phyloP scores from a whole-genome alignment of 352 stramenopile species.

The Elongisporangium prolatum region DNA sequence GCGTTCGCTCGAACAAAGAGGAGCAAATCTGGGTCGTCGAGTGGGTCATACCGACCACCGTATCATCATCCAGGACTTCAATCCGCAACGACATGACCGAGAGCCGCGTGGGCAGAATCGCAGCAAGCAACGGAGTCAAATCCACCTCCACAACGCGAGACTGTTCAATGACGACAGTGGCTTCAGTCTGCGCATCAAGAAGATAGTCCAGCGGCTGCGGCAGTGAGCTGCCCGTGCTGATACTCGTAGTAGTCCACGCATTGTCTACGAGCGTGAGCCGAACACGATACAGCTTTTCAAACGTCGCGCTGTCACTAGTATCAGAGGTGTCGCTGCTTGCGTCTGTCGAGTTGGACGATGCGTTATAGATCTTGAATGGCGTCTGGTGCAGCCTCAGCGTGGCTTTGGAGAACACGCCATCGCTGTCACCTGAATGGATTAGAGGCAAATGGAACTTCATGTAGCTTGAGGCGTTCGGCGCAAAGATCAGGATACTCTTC shows the following conservation, averaged over 20 bases:
- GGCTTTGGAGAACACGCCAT: slow-evolving; percentile 23
- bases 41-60: slow-evolving; percentile 8
- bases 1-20: slow-evolving; percentile 47
- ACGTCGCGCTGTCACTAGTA: slow-evolving; percentile 2
- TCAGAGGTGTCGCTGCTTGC: slow-evolving; percentile 6
- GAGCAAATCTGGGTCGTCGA: slow-evolving; percentile 55
- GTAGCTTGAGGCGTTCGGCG: slow-evolving; percentile 31
- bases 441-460: slow-evolving; percentile 68
- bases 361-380: slow-evolving; percentile 67
- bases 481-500: slow-evolving; percentile 44
- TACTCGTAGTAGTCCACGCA: slow-evolving; percentile 27
- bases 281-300: slow-evolving; percentile 29
- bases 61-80: slow-evolving; percentile 34
- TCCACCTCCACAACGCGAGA: slow-evolving; percentile 45
- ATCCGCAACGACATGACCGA: slow-evolving; percentile 46
- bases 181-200: slow-evolving; percentile 3
- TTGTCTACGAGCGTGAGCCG: slow-evolving; percentile 49
- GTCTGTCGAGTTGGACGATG: slow-evolving; percentile 15
- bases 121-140: slow-evolving; percentile 34
- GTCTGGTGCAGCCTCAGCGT: slow-evolving; percentile 47
- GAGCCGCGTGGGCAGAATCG: slow-evolving; percentile 31
- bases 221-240: slow-evolving; percentile 7
- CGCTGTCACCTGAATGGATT: slow-evolving; percentile 41
- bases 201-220: slow-evolving; percentile 5
- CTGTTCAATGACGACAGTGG: slow-evolving; percentile 39